These are phyloP conservation scores for Sapria himalayana DNA, from an alignment of 345 rosid species.

Conservation along the genomic window DNA sequence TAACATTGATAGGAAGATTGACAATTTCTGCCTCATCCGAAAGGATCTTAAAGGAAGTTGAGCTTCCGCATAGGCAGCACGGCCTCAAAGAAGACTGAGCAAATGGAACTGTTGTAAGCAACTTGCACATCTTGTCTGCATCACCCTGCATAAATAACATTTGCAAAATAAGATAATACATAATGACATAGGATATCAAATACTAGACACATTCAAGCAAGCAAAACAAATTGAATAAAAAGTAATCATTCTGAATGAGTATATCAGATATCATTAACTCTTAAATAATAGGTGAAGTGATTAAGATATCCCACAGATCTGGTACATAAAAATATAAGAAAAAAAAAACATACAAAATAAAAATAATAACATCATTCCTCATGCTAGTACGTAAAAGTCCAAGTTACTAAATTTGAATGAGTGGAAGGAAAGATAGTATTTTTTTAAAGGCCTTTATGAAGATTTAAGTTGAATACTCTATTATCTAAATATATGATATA, in stretches of 20 bases:
- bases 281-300: too few relatives aligned
- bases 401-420: too few relatives aligned
- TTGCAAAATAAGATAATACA: background rate
- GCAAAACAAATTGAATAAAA: too few relatives aligned
- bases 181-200: slow-evolving; percentile 1
- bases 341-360: too few relatives aligned
- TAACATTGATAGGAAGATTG: slow-evolving; percentile 9
- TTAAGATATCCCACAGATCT: background rate
- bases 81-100: slow-evolving; percentile 18
- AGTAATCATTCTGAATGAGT: too few relatives aligned
- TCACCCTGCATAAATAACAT: slow-evolving; percentile 28
- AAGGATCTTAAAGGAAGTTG: slow-evolving; percentile 39
- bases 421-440: too few relatives aligned
- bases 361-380: too few relatives aligned
- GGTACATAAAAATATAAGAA: background rate
- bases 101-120: slow-evolving; percentile 20
- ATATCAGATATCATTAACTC: too few relatives aligned
- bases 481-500: too few relatives aligned
- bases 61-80: slow-evolving; percentile 32
- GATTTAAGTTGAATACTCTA: too few relatives aligned
- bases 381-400: too few relatives aligned
- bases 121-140: slow-evolving; percentile 40
- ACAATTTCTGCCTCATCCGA: slow-evolving; percentile 17
- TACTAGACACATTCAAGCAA: background rate
- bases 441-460: too few relatives aligned